Evolutionary conservation across 73 alveolate species (phyloP).

Genomic region (Paramecium sonneborni): DNA sequence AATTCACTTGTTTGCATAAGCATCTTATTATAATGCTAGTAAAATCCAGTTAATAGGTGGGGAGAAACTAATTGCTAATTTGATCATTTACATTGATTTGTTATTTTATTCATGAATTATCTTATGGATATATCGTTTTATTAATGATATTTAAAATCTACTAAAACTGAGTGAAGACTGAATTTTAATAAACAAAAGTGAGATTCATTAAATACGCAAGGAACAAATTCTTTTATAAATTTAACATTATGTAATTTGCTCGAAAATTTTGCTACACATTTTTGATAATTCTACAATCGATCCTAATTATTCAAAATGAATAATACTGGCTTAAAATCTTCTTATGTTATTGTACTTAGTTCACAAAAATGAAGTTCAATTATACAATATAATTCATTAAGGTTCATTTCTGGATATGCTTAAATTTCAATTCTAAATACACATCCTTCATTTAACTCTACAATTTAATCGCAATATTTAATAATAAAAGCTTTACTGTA

Average conservation of each 20-base stretch:
- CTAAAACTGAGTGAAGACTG: slow-evolving; percentile 10
- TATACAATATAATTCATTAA: not conserved
- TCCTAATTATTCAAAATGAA: not conserved
- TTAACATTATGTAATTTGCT: not conserved
- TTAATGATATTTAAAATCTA: slow-evolving; percentile 27
- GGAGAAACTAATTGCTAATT: not conserved
- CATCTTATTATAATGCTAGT: not conserved
- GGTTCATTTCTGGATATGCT: slow-evolving; percentile 35
- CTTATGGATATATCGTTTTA: not conserved
- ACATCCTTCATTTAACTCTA: slow-evolving; percentile 43
- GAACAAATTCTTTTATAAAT: slow-evolving; percentile 25
- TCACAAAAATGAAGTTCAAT: slow-evolving; percentile 42
- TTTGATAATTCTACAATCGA: not conserved
- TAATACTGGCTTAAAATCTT: slow-evolving; percentile 27
- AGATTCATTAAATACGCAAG: slow-evolving; percentile 13
- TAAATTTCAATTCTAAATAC: slow-evolving; percentile 39
- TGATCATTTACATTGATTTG: slow-evolving; percentile 33
- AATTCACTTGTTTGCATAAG: not conserved
- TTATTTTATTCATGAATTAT: slow-evolving; percentile 18
- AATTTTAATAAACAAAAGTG: slow-evolving; percentile 37
- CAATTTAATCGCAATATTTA: slow-evolving; percentile 32
- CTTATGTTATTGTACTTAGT: not conserved
- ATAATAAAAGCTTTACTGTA: slow-evolving; percentile 44
- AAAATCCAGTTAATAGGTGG: not conserved
- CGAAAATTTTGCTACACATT: slow-evolving; percentile 17